phyloP scores from a whole-genome alignment of 306 rosid species.

The Trichosanthes truncata region DNA sequence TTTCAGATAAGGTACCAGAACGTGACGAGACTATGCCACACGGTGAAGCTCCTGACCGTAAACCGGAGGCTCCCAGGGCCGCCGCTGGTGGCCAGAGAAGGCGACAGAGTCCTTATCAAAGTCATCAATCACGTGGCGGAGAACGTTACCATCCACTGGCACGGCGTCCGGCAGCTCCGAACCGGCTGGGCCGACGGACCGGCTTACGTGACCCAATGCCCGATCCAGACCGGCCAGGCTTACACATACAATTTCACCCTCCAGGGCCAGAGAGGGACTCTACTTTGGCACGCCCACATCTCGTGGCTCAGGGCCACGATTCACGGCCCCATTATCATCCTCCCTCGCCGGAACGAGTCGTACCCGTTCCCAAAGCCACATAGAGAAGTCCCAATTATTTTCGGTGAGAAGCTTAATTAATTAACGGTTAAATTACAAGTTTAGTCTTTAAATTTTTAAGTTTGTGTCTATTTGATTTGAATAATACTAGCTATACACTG shows the following conservation, averaged over 20 bases:
- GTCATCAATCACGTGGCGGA: conserved; percentile 52
- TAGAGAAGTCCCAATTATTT: conserved; percentile 52
- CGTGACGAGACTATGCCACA: conserved; percentile 55
- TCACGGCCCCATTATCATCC: conserved; percentile 69
- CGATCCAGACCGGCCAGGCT: conserved; percentile 52
- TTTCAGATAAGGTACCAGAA: conserved; percentile 42
- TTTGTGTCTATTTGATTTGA: too few species aligned
- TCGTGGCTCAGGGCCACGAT: conserved; percentile 70
- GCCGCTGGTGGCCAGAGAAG: conserved; percentile 65
- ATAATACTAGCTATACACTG: too few species aligned
- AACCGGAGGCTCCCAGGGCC: conserved; percentile 74
- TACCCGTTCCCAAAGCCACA: conserved; percentile 69
- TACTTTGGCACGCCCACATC: conserved; percentile 77
- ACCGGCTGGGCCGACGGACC: conserved; percentile 89
- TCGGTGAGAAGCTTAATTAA: conserved; percentile 31
- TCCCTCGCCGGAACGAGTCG: conserved; percentile 50
- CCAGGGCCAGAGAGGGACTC: conserved; percentile 67
- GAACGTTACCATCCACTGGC: conserved; percentile 84
- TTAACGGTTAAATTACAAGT: too few species aligned
- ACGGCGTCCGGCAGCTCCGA: conserved; percentile 53
- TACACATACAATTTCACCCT: conserved; percentile 68
- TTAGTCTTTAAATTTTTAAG: too few species aligned
- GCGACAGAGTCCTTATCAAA: conserved; percentile 51
- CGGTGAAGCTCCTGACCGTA: conserved; percentile 54
- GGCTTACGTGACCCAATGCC: conserved; percentile 79